These are phyloP conservation scores for Trichoderma aggressivum DNA, from an alignment of 2,329 filamentous ascomycete genomes.

Conservation along the genomic window DNA sequence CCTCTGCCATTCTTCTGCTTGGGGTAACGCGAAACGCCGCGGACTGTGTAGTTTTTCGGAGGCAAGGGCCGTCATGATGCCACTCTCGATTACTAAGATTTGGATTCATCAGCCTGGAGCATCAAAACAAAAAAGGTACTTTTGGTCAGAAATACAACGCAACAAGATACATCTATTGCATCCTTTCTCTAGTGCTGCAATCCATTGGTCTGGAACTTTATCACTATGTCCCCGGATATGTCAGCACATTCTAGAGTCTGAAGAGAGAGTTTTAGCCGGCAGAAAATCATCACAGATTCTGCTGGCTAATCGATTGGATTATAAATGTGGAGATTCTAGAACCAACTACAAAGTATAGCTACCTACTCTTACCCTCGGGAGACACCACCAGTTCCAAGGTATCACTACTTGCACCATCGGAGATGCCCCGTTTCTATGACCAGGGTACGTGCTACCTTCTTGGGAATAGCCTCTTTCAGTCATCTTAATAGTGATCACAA, in stretches of 20 bases:
- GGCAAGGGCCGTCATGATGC: neutral
- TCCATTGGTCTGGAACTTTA: neutral
- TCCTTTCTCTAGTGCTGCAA: neutral
- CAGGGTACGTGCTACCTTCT: neutral
- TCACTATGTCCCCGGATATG: neutral
- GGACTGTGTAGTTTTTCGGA: neutral
- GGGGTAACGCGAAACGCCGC: neutral
- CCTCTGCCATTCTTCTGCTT: neutral
- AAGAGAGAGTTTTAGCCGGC: neutral
- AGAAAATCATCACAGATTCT: neutral
- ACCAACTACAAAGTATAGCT: neutral
- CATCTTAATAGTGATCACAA: neutral
- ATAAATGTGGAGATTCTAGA: neutral
- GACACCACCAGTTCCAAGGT: accelerated
- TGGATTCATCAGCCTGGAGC: neutral
- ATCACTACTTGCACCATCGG: neutral
- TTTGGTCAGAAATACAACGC: neutral
- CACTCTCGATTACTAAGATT: neutral
- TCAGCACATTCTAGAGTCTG: neutral
- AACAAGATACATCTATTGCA: neutral
- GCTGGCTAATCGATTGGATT: neutral
- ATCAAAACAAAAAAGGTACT: neutral
- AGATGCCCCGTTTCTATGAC: neutral
- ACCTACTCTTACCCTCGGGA: neutral
- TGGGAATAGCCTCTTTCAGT: neutral